Base-by-base conservation (phyloP, 75 land plant genomes). In the Azolla pinnata region DNA sequence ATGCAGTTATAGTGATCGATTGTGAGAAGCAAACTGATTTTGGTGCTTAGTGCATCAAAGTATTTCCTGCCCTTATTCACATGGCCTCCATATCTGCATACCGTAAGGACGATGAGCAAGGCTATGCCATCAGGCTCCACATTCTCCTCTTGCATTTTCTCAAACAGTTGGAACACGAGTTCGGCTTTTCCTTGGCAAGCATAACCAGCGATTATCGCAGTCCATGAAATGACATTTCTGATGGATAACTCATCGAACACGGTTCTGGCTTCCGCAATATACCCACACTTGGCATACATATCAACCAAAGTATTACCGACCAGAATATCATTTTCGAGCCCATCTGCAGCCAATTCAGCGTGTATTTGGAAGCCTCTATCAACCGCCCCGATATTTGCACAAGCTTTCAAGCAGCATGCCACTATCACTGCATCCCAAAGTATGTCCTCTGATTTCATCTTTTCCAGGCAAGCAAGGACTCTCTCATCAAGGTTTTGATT, bases 1-100 rank as follows among this genome's bases (percentile, higher is more conserved):
- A 81, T 69, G 55, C 76, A 81, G 1, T 70, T 75, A 44, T 73
- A 72, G 65, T 81, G 83, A 48, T 76, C 68, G 51, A 75, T 56
- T 24, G 49, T 52, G 8, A 80, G 80, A 10, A n/a, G 14, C 25
- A 81, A 57, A 21, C 69, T 57, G 47, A 68, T 72, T 19, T 52
- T 44, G 12, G 34, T 30, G 2, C 44, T 29, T 76, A 81, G 69
- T 20, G 48, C 55, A 17, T 46, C 18, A 51, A 76, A 81, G 32
- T 63, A 76, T 8, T 23, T 2, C 1, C 46, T 29, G 8, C 83
- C 79, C 51, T 73, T 62, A 0, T 74, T 70, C 20, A 79, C 77
- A 20, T 54, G 1, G 1, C 81, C 81, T 25, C 62, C 38, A 48
- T 79, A 77, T 8, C 64, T 58, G 54, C 81, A 79, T n/a, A 76